Evolutionary conservation across 495 filamentous ascomycete species (phyloP), one percentile per base, ranked within the genome.

Genomic region (Talaromyces thailandensis): DNA sequence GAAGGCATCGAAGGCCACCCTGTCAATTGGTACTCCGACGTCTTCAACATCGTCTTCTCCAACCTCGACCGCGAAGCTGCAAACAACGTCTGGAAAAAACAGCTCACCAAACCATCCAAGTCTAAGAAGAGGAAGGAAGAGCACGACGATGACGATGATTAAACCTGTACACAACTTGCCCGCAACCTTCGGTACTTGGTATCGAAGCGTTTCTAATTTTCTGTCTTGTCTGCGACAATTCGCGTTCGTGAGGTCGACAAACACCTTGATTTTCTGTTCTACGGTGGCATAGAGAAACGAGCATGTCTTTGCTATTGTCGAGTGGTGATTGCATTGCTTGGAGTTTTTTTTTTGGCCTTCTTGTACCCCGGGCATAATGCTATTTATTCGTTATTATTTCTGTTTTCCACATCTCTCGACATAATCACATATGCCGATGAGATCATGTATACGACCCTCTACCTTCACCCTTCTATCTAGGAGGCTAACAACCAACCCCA

Each of bases 11-110:
- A 96, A 69, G 95, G 95, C 68, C 86, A 86, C 64, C 87, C 95
- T 0, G 93, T 88, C 24, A 86, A 81, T 72, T 99, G 95, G 95
- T 99, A 97, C 79, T 84, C 83, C 8, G 93, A 98, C 58, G 90
- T 98, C 31, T 98, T 96, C 73, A 83, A 93, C 56, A 76, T 97
- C 28, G 88, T 96, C 61, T 99, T 99, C 77, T 85, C 88, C 43
- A 78, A 89, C 68, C 76, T 98, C 3, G 90, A 98, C 76, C 76
- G 76, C 61, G 80, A 88, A 37, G 73, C 83, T 63, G 92, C 88
- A 64, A 91, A 88, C 70, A 81, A 74, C 37, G 24, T 88, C 52
- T 93, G 90, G 90, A 83, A 86, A 73, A 82, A 89, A 76, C 80
- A 89, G 70, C 81, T 88, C 64, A 74, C 78, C 74, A 84, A 86